These are phyloP conservation scores for Akanthomyces dipterigenus DNA, from an alignment of 2,329 filamentous ascomycete species.

Conservation along the genomic window DNA sequence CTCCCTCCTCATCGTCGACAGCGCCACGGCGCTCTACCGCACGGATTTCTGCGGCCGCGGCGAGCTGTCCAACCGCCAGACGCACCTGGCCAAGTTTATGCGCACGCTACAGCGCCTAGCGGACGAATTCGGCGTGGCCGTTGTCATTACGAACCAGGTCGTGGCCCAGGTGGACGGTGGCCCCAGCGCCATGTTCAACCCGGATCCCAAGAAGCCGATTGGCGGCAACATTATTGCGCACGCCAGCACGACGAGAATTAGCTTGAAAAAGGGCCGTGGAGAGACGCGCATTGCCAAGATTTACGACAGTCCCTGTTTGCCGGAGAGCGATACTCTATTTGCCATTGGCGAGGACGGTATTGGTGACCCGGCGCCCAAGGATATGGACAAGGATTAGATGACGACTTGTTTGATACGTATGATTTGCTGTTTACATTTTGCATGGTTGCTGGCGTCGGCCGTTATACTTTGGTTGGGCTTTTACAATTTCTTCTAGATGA, in stretches of 20 bases:
- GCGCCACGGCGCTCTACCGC: constrained; percentile 88
- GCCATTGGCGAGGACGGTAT: constrained; percentile 97
- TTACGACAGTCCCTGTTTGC: constrained; percentile 94
- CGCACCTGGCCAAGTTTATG: constrained; percentile 84
- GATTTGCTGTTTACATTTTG: constrained; percentile 18
- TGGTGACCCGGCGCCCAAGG: constrained; percentile 90
- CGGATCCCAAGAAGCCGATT: constrained; percentile 98
- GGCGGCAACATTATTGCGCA: constrained; percentile 98
- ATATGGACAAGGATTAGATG: constrained; percentile 71
- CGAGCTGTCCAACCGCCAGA: constrained; percentile 89
- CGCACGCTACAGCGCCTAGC: constrained; percentile 71
- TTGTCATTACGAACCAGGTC: constrained; percentile 98
- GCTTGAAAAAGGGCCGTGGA: constrained; percentile 87
- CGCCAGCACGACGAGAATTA: constrained; percentile 89
- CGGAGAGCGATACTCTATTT: constrained; percentile 93
- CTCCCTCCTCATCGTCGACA: constrained; percentile 91
- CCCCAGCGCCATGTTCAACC: constrained; percentile 96
- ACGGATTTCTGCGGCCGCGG: constrained; percentile 97
- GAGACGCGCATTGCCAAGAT: constrained; percentile 99
- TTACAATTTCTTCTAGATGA: background rate
- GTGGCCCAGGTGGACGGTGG: constrained; percentile 97
- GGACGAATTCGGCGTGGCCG: constrained; percentile 88
- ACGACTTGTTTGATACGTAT: constrained; percentile 12
- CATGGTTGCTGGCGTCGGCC: constrained; percentile 27
- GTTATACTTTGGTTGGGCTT: constrained; percentile 1